Evolutionary conservation across 352 stramenopile species (phyloP).

Genomic region (Peronospora farinosa): DNA sequence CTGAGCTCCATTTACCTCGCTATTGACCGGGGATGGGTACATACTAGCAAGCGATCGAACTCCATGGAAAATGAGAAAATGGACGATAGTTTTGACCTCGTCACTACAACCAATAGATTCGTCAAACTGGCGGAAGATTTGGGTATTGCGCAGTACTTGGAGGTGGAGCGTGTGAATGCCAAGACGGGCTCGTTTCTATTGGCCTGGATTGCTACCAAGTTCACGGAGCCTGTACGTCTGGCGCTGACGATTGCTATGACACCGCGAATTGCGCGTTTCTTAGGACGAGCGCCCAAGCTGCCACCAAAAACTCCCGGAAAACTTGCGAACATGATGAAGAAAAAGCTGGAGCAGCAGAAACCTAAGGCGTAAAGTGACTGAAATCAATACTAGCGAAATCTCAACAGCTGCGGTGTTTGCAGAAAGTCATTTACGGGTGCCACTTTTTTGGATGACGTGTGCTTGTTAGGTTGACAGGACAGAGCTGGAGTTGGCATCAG

Average conservation of each 20-base stretch:
- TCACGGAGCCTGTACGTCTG: slow-evolving; percentile 76
- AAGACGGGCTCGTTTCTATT: slow-evolving; percentile 79
- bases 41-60: slow-evolving; percentile 35
- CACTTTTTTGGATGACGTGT: too few species aligned
- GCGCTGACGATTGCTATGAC: slow-evolving; percentile 75
- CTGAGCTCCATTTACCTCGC: slow-evolving; percentile 76
- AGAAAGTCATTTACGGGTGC: neutral
- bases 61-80: slow-evolving; percentile 17
- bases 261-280: slow-evolving; percentile 63
- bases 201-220: slow-evolving; percentile 84
- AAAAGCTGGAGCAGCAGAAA: slow-evolving; percentile 15
- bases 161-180: slow-evolving; percentile 71
- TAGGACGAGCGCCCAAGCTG: slow-evolving; percentile 61
- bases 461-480: too few species aligned
- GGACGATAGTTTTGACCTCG: slow-evolving; percentile 61
- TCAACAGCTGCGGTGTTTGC: slow-evolving; percentile 2
- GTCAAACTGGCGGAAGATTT: slow-evolving; percentile 63
- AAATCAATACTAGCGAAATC: slow-evolving; percentile 1
- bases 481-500: too few species aligned
- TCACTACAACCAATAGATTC: slow-evolving; percentile 77
- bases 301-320: slow-evolving; percentile 24
- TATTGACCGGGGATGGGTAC: slow-evolving; percentile 76
- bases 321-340: slow-evolving; percentile 21
- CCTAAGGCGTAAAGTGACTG: slow-evolving; percentile 10
- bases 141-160: slow-evolving; percentile 72